Conservation (phyloP, 805 yeast species). For the Clavispora carvajalis region DNA sequence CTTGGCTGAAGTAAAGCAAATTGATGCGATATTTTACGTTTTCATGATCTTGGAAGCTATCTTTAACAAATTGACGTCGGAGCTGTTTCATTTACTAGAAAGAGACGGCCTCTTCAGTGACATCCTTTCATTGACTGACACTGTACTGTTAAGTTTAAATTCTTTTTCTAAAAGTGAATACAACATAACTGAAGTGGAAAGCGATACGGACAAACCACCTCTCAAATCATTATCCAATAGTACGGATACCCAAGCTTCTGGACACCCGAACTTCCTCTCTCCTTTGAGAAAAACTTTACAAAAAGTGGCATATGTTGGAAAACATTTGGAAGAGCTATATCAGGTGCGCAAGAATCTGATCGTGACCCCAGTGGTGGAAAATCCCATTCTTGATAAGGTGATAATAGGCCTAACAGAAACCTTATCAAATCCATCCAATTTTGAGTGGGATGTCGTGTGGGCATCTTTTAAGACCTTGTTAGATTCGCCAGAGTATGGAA, state of each 20-base stretch:
- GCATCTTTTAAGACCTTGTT: slow-evolving; percentile 1
- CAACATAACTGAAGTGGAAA: too few relatives aligned
- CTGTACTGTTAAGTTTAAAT: slow-evolving; percentile 1
- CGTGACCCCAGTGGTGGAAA: neutral
- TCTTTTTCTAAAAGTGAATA: neutral
- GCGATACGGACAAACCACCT: too few relatives aligned
- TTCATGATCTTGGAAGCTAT: slow-evolving; percentile 44
- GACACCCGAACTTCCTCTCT: too few relatives aligned
- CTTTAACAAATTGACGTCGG: slow-evolving; percentile 37
- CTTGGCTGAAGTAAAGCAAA: slow-evolving; percentile 19
- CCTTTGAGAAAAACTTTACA: neutral
- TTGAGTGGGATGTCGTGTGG: neutral
- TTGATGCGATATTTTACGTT: slow-evolving; percentile 46
- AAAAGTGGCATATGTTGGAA: neutral
- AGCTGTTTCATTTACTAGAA: slow-evolving; percentile 47
- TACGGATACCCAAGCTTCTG: too few relatives aligned
- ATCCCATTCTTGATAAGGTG: neutral
- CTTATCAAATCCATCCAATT: slow-evolving; percentile 31
- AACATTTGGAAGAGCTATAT: neutral
- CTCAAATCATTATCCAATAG: neutral
- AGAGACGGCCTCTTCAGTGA: slow-evolving; percentile 71
- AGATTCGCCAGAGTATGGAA: slow-evolving; percentile 9
- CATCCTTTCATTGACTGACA: slow-evolving; percentile 29
- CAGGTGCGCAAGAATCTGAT: neutral
- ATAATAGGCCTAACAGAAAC: slow-evolving; percentile 1